phyloP scores from a whole-genome alignment of 805 yeast genomes.

The Candida namnaoensis region DNA sequence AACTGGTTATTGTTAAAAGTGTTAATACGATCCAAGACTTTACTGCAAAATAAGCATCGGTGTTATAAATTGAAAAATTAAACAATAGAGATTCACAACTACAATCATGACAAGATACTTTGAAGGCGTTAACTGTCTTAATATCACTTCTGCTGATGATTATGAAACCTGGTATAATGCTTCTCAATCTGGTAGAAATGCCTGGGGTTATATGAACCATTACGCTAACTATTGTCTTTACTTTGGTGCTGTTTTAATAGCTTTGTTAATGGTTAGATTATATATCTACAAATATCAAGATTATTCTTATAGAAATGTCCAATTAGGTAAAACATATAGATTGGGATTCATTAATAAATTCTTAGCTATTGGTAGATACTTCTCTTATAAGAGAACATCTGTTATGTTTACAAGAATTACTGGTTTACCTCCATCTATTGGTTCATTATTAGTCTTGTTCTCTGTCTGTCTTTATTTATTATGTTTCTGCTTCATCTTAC shows the following conservation, averaged over 20 bases:
- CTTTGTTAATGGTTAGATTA: constrained; percentile 3
- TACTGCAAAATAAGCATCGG: no score
- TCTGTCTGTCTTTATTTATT: constrained; percentile 25
- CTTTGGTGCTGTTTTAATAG: constrained; percentile 8
- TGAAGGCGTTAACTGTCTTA: constrained; percentile 12
- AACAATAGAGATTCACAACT: no score
- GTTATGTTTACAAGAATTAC: constrained; percentile 21
- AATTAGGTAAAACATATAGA: constrained; percentile 1
- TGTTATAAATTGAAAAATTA: no score
- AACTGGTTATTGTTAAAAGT: no score
- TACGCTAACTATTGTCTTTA: constrained; percentile 10
- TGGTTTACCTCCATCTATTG: constrained; percentile 30
- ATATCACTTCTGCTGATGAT: constrained; percentile 2
- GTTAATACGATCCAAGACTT: no score
- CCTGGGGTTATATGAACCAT: constrained; percentile 9
- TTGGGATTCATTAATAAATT: constrained; percentile 8
- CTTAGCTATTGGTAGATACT: constrained; percentile 20
- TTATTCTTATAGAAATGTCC: constrained; percentile 10
- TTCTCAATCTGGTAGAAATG: constrained; percentile 8
- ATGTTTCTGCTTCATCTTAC: constrained; percentile 31
- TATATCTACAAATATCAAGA: constrained; percentile 6
- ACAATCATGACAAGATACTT: constrained; percentile 1
- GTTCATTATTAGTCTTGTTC: constrained; percentile 22
- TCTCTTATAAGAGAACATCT: constrained; percentile 25
- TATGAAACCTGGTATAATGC: constrained; percentile 1